Percentiles rank a stretch among this genome's conserved stretches.
Evolutionary conservation across 192 early-diverging fungal genomes (phyloP).

Genomic region (Coemansia sp.): DNA sequence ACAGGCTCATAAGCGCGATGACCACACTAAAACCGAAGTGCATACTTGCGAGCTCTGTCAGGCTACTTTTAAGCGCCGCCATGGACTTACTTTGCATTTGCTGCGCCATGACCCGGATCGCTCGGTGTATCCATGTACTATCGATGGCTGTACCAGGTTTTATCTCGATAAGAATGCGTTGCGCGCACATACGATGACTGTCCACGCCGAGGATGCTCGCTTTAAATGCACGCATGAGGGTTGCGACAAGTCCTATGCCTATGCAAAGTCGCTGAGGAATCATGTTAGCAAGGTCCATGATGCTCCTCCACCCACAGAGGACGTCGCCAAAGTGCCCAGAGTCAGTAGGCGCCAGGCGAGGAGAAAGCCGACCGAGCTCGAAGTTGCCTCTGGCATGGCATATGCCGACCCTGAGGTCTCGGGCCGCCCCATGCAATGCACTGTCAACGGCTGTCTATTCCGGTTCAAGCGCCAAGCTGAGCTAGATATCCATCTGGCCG

Average conservation of each 20-base stretch:
- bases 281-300: constrained; percentile 17
- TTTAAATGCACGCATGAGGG: constrained; percentile 31
- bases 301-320: neutral
- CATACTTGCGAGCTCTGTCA: constrained; percentile 36
- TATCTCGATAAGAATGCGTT: constrained; percentile 40
- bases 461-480: constrained; percentile 45
- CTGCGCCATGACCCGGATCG: constrained; percentile 40
- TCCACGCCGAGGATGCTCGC: constrained; percentile 30
- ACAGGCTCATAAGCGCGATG: constrained; percentile 39
- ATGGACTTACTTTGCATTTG: constrained; percentile 30
- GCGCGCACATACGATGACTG: constrained; percentile 28
- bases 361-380: constrained; percentile 20
- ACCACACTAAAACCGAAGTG: constrained; percentile 22
- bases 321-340: neutral
- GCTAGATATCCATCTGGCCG: constrained; percentile 32
- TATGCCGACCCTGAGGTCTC: constrained; percentile 44
- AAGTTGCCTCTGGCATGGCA: constrained; percentile 48
- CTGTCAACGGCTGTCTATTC: constrained; percentile 30
- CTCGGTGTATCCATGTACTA: constrained; percentile 30
- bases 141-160: constrained; percentile 44
- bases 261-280: constrained; percentile 28
- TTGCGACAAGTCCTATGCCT: constrained; percentile 32
- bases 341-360: neutral
- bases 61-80: constrained; percentile 28
- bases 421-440: constrained; percentile 29